phyloP scores from a whole-genome alignment of 2,329 filamentous ascomycete genomes.

The Pseudofabraea citricarpa region DNA sequence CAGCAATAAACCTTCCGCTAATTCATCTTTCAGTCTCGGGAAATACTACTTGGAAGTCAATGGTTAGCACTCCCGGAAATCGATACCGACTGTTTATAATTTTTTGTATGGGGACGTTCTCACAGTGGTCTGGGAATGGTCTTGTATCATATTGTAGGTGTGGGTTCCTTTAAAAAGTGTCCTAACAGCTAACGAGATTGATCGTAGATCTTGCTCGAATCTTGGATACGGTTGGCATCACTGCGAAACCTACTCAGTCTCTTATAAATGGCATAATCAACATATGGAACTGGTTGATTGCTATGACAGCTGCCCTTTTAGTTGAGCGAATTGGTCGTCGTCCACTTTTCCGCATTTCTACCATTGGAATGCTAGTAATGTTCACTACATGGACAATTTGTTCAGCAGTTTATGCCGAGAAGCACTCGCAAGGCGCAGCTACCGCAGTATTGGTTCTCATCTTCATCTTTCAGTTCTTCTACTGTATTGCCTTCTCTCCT shows the following conservation, averaged over 20 bases:
- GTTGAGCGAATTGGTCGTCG: conserved; percentile 35
- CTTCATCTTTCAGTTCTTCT: conserved; percentile 42
- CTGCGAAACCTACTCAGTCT: conserved; percentile 13
- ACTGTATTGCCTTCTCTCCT: conserved; percentile 50
- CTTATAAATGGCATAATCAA: conserved; percentile 24
- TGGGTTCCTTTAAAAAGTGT: conserved; percentile 19
- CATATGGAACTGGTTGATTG: conserved; percentile 14
- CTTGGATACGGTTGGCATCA: conserved; percentile 5
- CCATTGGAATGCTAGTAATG: conserved; percentile 25
- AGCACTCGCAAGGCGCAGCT: conserved; percentile 17
- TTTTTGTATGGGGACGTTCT: conserved; percentile 45
- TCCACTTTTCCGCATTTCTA: conserved; percentile 7
- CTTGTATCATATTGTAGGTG: conserved; percentile 28
- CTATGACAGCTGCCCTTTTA: conserved; percentile 31
- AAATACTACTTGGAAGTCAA: conserved; percentile 28
- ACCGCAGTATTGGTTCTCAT: conserved; percentile 38
- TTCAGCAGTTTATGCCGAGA: conserved; percentile 29
- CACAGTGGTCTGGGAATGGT: conserved; percentile 49
- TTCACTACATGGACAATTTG: conserved; percentile 32
- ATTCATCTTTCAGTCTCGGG: conserved; percentile 29
- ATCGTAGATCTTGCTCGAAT: neutral
- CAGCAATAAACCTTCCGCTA: conserved; percentile 22
- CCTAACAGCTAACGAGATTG: neutral
- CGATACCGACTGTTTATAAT: conserved; percentile 45
- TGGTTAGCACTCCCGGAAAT: conserved; percentile 40